phyloP scores from a whole-genome alignment of 768 basidiomycete genomes.

The Amanita jacksonii region DNA sequence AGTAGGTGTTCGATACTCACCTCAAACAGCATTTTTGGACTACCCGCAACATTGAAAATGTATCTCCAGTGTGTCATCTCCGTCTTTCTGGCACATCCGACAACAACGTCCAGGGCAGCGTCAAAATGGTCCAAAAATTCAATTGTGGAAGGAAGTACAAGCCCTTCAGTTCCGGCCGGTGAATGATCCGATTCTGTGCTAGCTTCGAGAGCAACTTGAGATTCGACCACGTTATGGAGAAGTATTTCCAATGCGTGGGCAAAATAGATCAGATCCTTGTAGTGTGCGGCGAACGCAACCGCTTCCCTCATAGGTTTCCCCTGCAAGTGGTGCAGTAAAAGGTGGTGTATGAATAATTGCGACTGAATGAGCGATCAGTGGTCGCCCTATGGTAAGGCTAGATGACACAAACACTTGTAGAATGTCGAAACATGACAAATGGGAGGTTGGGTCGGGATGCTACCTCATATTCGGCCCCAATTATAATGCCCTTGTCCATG shows the following conservation, averaged over 20 bases:
- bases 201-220: constrained; percentile 42
- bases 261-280: constrained; percentile 85
- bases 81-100: constrained; percentile 93
- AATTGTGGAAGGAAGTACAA: constrained; percentile 57
- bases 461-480: constrained; percentile 88
- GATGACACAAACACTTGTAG: constrained; percentile 58
- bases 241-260: constrained; percentile 91
- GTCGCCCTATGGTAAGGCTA: neutral
- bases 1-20: constrained; percentile 26
- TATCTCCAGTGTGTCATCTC: constrained; percentile 87
- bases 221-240: constrained; percentile 87
- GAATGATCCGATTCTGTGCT: constrained; percentile 21
- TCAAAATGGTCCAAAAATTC: constrained; percentile 96
- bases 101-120: constrained; percentile 83
- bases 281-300: constrained; percentile 77
- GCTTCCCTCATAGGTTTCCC: constrained; percentile 60
- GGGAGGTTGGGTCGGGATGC: constrained; percentile 66
- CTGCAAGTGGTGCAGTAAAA: constrained; percentile 76
- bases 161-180: constrained; percentile 21
- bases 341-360: constrained; percentile 88
- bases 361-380: constrained; percentile 40
- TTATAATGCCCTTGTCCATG: constrained; percentile 99
- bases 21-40: constrained; percentile 87
- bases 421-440: constrained; percentile 87
- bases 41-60: constrained; percentile 85